Conservation (phyloP, 768 basidiomycete genomes). For the Agaricus sinodeliciosus region DNA sequence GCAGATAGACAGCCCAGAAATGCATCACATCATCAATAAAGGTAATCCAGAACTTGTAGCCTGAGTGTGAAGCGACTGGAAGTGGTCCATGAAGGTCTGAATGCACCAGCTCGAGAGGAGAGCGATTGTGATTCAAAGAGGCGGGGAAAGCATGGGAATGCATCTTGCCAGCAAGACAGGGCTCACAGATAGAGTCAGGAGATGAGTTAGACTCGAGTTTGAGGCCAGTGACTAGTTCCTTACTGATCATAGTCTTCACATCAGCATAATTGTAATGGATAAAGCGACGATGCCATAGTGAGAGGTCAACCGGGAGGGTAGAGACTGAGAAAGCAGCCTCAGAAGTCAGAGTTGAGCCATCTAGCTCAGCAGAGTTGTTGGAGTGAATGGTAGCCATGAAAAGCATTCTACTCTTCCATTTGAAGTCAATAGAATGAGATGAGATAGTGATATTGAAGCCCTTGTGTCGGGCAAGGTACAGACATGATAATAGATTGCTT, state of each 20-base stretch:
- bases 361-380: not conserved
- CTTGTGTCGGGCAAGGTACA: not conserved
- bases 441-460: constrained; percentile 4
- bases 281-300: not conserved
- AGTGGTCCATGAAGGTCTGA: constrained; percentile 25
- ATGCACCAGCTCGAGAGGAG: constrained; percentile 19
- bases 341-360: not conserved
- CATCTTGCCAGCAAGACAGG: constrained; percentile 15
- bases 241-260: not conserved
- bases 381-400: not conserved
- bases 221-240: not conserved
- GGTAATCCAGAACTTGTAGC: constrained; percentile 22
- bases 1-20: constrained; percentile 14
- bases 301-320: not conserved
- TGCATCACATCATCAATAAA: constrained; percentile 23
- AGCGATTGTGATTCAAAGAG: not conserved
- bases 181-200: constrained; percentile 17
- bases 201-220: not conserved
- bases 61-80: constrained; percentile 12
- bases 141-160: constrained; percentile 13
- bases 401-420: not conserved
- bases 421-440: not conserved
- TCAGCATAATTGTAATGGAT: constrained; percentile 1
- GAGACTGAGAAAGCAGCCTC: not conserved
- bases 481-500: constrained; percentile 13